Conservation (phyloP, 2,329 filamentous ascomycete species). For the Fusarium buharicum region DNA sequence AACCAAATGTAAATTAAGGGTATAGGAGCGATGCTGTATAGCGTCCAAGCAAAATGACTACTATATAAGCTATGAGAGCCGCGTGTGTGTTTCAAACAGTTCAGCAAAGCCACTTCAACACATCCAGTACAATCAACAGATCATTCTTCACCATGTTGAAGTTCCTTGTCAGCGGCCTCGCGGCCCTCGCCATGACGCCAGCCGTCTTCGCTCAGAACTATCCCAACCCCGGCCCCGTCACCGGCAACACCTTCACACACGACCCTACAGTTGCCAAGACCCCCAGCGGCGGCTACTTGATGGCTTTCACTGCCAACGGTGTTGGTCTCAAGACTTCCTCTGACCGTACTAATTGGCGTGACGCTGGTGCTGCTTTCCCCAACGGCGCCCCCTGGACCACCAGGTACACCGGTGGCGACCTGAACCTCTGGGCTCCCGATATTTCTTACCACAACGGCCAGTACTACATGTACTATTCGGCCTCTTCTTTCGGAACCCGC, state of each 20-base stretch:
- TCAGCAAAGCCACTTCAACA: not conserved
- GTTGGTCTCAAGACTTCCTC: constrained; percentile 48
- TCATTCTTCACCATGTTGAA: constrained; percentile 27
- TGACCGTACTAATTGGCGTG: constrained; percentile 47
- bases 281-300: constrained; percentile 43
- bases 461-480: constrained; percentile 50
- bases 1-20: constrained; percentile 23
- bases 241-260: constrained; percentile 44
- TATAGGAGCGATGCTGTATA: not conserved
- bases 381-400: constrained; percentile 48
- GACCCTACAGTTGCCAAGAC: constrained; percentile 48
- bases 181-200: constrained; percentile 32
- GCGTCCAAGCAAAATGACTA: not conserved
- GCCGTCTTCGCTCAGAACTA: constrained; percentile 10
- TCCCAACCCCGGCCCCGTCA: constrained; percentile 41
- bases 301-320: constrained; percentile 45
- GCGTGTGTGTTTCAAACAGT: constrained; percentile 1
- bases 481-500: constrained; percentile 45
- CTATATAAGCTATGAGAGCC: constrained; percentile 9
- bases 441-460: constrained; percentile 52
- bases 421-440: constrained; percentile 63
- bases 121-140: not conserved
- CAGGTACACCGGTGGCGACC: constrained; percentile 45
- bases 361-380: constrained; percentile 47
- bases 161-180: constrained; percentile 35